Evolutionary conservation across 768 basidiomycete species (phyloP), one percentile per base, ranked within the genome.

Genomic region (Imleria badia): DNA sequence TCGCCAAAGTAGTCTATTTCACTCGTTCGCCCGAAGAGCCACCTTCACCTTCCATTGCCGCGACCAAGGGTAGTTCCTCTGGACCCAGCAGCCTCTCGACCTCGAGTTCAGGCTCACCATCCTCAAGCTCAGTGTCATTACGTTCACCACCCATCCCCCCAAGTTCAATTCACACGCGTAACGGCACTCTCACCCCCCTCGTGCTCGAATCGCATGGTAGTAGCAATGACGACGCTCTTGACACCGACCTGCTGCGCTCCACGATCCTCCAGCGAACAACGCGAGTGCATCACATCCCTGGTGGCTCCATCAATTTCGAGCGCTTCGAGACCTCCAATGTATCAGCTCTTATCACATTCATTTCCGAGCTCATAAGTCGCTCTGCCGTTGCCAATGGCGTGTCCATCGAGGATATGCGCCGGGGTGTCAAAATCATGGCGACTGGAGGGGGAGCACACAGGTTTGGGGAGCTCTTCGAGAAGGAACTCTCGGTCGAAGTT

Each of bases 1-100:
- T 99, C 14, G 96, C 95, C 56, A 99, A 99, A 73, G 91, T 99
- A 48, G 93, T 97, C 62, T 99, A 98, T 75, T 98, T 98, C 72
- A 98, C 96, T 42, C 89, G 97, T 45, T 94, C 94, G 9, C 86
- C 90, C 5, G 87, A 90, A 51, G 88, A 89, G 4, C 87, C 88
- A n/a, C 78, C 84, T 30, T 89, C 91, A 8, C 89, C 91, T 8
- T 85, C 87, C 13, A 66, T 85, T 39, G 76, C 69, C 54, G 84
- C 87, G 1, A 85, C 86, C 13, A 73, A 72, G 20, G 86, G 84
- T 15, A 83, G 80, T 38, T 78, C 76, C 52, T 76, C 77, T 52
- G 72, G 72, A n/a, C 67, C 67, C 19, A 79, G 76, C 65, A 73
- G 72, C 52, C 64, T 81, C 41, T 79, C 70, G 3, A 75, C 53